A percentile compares a stretch with the other conserved stretches of the same genome.
Conservation (phyloP, 139 green algal genomes). For the Mesostigma viride region DNA sequence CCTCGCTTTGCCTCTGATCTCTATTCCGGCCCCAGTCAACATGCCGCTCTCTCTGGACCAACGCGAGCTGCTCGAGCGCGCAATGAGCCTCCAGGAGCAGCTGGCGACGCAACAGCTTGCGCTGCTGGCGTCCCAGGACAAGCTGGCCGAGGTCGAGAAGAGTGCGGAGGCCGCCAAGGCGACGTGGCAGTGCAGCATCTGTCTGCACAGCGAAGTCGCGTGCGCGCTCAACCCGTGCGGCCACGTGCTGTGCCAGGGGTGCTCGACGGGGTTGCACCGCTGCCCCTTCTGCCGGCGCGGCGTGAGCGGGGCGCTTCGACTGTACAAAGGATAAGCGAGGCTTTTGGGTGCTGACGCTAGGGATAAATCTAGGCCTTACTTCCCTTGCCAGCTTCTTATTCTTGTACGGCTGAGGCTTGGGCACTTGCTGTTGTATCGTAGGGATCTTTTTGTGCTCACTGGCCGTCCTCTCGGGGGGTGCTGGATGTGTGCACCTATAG, state of each 20-base stretch:
- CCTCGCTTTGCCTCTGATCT: no score
- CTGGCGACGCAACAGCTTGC: constrained; percentile 12
- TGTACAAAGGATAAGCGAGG: no score
- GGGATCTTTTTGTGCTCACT: no score
- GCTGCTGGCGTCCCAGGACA: constrained; percentile 2
- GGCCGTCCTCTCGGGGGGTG: no score
- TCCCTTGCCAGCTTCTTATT: no score
- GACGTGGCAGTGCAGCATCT: constrained; percentile 49
- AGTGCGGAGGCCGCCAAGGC: constrained; percentile 26
- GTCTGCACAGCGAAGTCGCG: constrained; percentile 42
- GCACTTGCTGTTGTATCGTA: no score
- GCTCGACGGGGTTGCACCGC: constrained; percentile 17
- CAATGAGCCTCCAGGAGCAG: constrained; percentile 34
- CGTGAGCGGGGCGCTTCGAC: constrained; percentile 14
- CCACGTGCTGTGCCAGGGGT: constrained; percentile 42
- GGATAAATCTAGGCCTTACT: no score
- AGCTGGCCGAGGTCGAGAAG: neutral
- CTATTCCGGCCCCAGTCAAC: constrained; percentile 39
- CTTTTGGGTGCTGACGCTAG: no score
- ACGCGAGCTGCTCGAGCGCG: constrained; percentile 36
- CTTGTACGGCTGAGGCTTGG: no score
- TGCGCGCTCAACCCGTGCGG: constrained; percentile 43
- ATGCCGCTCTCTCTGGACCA: constrained; percentile 44
- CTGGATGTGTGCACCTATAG: no score
- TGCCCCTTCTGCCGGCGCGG: constrained; percentile 44